These are phyloP conservation scores for Termitomyces sp. DNA, from an alignment of 768 basidiomycete genomes.

Conservation along the genomic window DNA sequence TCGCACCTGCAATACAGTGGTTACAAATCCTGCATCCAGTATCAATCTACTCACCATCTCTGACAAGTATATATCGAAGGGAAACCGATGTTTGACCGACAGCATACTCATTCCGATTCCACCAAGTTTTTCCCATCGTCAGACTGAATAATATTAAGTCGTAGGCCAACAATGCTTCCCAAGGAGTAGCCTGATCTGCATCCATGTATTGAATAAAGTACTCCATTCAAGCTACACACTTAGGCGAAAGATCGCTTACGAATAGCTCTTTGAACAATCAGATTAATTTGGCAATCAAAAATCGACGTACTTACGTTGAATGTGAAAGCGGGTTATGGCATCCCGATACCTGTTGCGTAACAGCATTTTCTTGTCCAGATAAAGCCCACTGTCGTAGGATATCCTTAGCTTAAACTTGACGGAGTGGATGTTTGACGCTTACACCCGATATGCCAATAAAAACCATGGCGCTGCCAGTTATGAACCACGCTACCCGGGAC, in stretches of 20 bases:
- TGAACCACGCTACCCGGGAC: not conserved
- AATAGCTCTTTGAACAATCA: not conserved
- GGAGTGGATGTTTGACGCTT: not conserved
- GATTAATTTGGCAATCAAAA: not conserved
- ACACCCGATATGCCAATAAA: not conserved
- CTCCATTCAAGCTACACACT: not conserved
- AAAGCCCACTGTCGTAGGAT: not conserved
- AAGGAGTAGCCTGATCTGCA: slow-evolving; percentile 3
- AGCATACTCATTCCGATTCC: not conserved
- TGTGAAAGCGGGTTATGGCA: not conserved
- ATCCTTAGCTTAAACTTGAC: not conserved
- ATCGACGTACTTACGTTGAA: not conserved
- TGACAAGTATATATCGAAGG: not conserved
- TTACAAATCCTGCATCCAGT: not conserved
- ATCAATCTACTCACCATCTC: not conserved
- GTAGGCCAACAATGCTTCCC: slow-evolving; percentile 6
- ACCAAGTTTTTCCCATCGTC: slow-evolving; percentile 6
- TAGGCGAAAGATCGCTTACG: not conserved
- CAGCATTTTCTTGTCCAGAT: not conserved
- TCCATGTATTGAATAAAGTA: not conserved
- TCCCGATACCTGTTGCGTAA: not conserved
- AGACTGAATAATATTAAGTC: slow-evolving; percentile 5
- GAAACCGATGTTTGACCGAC: not conserved
- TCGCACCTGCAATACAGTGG: not conserved
- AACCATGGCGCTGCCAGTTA: not conserved